Evolutionary conservation across 768 basidiomycete species (phyloP), one percentile per base, ranked within the genome.

Genomic region (Tricholoma saponaceum): DNA sequence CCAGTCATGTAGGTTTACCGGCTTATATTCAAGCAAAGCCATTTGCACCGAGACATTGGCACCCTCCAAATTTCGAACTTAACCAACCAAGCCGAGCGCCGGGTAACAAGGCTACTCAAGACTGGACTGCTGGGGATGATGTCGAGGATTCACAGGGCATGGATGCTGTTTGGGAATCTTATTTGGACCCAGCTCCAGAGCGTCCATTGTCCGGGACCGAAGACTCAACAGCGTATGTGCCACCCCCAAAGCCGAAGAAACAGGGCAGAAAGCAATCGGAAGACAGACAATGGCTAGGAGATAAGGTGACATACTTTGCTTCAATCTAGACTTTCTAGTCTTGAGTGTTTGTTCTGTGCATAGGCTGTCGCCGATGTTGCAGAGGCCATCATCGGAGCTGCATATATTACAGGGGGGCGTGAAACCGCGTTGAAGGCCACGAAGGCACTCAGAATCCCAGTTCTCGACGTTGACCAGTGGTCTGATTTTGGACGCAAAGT

Each of bases 311-410:
- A 43, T 4, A 39, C 26, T 26, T 35, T 30, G n/a, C 20, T 58
- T 14, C 18, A 43, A 33, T 52, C n/a, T 43, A 25, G n/a, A 30
- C 26, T 50, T 50, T 50, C 28, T 8, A 50, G 26, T 23, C 35
- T 39, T 57, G n/a, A 25, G 28, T 37, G 16, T 64, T 18, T 54
- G 23, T 26, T 33, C 41, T 26, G 46, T 33, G 54, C 25, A 20
- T 55, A 93, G 92, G 83, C 85, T 20, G 77, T 92, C 26, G 92
- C 92, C 51, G 92, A 95, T 70, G 89, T 92, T 43, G 82, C 83
- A 8, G 92, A 95, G 70, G 90, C 92, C 3, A 83, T 94, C 58
- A 84, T 93, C 25, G 92, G 87, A 32, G 92, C 91, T 16, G 90
- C 88, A 4, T 92, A 86, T 66, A 75, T 89, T 46, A 83, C 86